Percentiles rank a stretch among this genome's conserved stretches.
phyloP scores from a whole-genome alignment of 2,329 filamentous ascomycete species.

The Verruconis gallopava region DNA sequence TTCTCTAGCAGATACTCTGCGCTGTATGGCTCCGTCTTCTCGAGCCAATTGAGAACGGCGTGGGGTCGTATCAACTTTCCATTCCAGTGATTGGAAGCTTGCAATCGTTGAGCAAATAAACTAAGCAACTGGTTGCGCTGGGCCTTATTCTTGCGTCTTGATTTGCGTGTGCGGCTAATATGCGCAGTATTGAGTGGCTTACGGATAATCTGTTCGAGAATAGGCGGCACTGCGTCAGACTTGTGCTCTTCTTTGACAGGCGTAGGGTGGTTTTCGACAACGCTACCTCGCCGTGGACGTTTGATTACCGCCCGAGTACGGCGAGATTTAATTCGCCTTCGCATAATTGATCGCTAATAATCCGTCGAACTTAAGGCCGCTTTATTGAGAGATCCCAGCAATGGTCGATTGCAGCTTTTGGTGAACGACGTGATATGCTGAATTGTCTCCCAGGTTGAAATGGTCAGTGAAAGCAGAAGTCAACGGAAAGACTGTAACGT shows the following conservation, averaged over 20 bases:
- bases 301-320: background rate
- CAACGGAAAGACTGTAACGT: too few relatives aligned
- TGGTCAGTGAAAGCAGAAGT: too few relatives aligned
- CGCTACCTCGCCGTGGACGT: background rate
- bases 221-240: background rate
- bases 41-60: constrained; percentile 6
- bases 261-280: background rate
- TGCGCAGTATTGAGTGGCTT: background rate
- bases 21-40: constrained; percentile 4
- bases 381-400: too few relatives aligned
- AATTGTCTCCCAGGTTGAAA: too few relatives aligned
- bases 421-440: too few relatives aligned
- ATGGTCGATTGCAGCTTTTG: too few relatives aligned
- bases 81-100: constrained; percentile 1
- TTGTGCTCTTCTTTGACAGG: background rate
- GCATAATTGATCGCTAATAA: background rate
- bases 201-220: background rate
- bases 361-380: background rate
- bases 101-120: background rate
- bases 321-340: background rate
- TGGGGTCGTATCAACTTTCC: constrained; percentile 3
- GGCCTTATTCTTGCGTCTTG: background rate
- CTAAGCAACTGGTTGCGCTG: background rate
- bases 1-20: constrained; percentile 5
- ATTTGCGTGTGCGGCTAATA: background rate